phyloP scores from a whole-genome alignment of 495 filamentous ascomycete genomes.

The Penicillium manginii region DNA sequence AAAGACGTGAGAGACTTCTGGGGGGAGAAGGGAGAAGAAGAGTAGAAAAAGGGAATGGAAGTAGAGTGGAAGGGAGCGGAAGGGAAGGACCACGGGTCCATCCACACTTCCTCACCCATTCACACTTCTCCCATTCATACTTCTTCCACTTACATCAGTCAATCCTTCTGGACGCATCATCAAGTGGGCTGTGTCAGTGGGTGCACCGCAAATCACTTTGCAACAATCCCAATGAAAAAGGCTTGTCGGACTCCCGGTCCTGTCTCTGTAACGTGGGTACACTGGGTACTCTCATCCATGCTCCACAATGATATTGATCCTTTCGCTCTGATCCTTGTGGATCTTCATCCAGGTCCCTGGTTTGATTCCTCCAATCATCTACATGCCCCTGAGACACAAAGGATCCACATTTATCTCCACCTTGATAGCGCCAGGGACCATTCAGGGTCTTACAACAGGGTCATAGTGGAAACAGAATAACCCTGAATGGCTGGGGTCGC shows the following conservation, averaged over 20 bases:
- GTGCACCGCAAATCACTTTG: slow-evolving; percentile 20
- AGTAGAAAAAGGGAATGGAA: slow-evolving; percentile 17
- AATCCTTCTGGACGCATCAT: slow-evolving; percentile 23
- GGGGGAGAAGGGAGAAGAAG: slow-evolving; percentile 23
- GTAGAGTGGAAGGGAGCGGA: slow-evolving; percentile 10
- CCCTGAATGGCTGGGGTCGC: slow-evolving; percentile 7
- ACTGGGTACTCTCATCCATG: background rate
- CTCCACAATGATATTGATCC: background rate
- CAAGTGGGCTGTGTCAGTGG: slow-evolving; percentile 27
- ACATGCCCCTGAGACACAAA: background rate
- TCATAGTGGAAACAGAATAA: background rate
- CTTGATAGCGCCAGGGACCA: background rate
- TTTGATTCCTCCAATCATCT: background rate
- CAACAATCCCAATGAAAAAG: background rate
- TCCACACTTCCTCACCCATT: slow-evolving; percentile 1
- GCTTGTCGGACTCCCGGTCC: slow-evolving; percentile 1
- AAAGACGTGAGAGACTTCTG: slow-evolving; percentile 8
- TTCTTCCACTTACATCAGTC: background rate
- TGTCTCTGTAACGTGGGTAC: slow-evolving; percentile 14
- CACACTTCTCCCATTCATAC: background rate
- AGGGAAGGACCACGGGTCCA: slow-evolving; percentile 9
- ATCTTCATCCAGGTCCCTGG: background rate
- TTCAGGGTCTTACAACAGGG: background rate
- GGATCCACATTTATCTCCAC: background rate
- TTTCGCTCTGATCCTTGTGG: background rate